phyloP scores from a whole-genome alignment of 148 eudicot genomes.

The Polygonum aviculare region DNA sequence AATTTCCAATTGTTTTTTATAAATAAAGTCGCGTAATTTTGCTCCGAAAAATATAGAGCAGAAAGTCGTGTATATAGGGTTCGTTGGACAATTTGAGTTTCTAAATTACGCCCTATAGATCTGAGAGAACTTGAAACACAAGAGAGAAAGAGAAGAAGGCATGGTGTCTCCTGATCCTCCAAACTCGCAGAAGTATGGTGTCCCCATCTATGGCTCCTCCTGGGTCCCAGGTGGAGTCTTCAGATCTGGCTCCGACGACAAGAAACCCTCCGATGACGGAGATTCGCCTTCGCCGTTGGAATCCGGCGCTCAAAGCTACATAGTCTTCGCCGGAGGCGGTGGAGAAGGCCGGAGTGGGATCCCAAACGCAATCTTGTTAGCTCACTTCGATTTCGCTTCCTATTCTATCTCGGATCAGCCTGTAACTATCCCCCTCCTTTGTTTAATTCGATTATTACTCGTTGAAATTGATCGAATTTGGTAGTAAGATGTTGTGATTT shows the following conservation, averaged over 20 bases:
- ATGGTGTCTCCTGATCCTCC: constrained; percentile 20
- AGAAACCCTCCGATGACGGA: constrained; percentile 14
- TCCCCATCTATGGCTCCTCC: constrained; percentile 74
- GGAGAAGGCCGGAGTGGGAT: constrained; percentile 84
- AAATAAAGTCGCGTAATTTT: too few relatives aligned
- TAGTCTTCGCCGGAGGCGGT: constrained; percentile 75
- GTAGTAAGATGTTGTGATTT: neutral
- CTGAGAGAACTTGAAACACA: neutral
- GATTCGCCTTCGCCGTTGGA: constrained; percentile 13
- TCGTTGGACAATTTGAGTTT: neutral
- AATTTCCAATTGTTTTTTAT: too few relatives aligned
- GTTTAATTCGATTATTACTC: neutral
- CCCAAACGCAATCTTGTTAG: constrained; percentile 56
- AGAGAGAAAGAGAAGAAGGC: constrained; percentile 1
- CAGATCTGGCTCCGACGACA: constrained; percentile 21
- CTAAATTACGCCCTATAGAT: neutral
- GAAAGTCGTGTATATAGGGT: neutral
- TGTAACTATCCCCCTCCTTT: constrained; percentile 21
- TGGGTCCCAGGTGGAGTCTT: constrained; percentile 48
- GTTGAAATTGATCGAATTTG: neutral
- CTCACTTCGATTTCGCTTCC: constrained; percentile 42
- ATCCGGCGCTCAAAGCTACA: constrained; percentile 12
- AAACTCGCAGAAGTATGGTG: constrained; percentile 57
- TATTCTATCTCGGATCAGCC: constrained; percentile 59
- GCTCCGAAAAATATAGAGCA: too few relatives aligned